Base-by-base conservation (phyloP, 2,329 filamentous ascomycete genomes). In the Raffaelea albimanens region DNA sequence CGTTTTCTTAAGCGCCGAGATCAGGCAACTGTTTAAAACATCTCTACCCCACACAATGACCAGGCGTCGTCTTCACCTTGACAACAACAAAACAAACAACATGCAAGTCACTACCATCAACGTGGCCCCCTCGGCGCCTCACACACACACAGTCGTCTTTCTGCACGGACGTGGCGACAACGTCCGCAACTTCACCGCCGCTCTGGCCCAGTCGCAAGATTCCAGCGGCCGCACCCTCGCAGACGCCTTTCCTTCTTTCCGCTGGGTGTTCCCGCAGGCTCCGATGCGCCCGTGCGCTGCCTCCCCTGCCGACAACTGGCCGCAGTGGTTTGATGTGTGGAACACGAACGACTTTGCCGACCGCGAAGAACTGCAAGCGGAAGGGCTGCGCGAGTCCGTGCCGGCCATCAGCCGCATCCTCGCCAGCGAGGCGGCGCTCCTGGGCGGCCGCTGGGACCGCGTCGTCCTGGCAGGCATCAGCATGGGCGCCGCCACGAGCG, bases 211-310 rank as follows among this genome's bases (percentile, higher is more conserved):
- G 49, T 61, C 58, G 20, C 49, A 46, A n/a, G 59, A 63, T 50
- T 63, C 61, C 1, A 47, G 52, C 11, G 49, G 51, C 7, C 59
- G 52, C 14, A 60, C 58, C 1, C 63, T 75, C 0, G 43, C 55
- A n/a, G 61, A 68, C 3, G 53, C 57, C 3, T 67, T 72, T 23
- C 70, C 72, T 1, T 61, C 64, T 1, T 63, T 72, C 52, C 64
- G 67, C 44, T 75, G 70, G 68, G 69, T 75, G 8, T 75, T 75
- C 42, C 71, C 72, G 5, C 61, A 65, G 46, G 66, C 70, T 2
- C 63, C 63, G 11, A 34, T 34, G 44, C 18, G 56, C 21, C 53
- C 55, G 22, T 46, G 57, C 45, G 56, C 58, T 38, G 59, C 61
- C 38, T 44, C 52, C 48, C 62, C 63, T 10, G 67, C 48, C n/a